A percentile compares a stretch with the other conserved stretches of the same genome.
phyloP scores from a whole-genome alignment of 176 grass and related monocot species.

The Triticum dicoccoides region DNA sequence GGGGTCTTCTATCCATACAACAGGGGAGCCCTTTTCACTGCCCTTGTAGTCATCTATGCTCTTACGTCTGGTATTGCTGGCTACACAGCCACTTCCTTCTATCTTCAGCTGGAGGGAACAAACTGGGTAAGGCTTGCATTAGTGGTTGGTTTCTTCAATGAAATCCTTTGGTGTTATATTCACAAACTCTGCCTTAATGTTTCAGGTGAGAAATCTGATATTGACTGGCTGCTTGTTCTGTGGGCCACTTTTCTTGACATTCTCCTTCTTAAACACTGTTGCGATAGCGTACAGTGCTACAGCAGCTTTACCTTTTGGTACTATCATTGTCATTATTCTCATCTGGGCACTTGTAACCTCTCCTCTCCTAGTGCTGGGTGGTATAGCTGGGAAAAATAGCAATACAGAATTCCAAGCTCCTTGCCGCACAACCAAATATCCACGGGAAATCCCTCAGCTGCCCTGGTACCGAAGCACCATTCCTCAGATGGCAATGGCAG shows the following conservation, averaged over 20 bases:
- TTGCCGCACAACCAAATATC: constrained; percentile 83
- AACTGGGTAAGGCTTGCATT: constrained; percentile 73
- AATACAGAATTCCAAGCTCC: constrained; percentile 82
- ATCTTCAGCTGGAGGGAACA: constrained; percentile 85
- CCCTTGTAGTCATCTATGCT: constrained; percentile 91
- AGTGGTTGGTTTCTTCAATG: constrained; percentile 9
- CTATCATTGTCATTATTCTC: constrained; percentile 89
- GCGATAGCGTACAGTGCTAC: constrained; percentile 89
- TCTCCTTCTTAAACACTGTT: constrained; percentile 93
- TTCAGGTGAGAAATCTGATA: constrained; percentile 93
- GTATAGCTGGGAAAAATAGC: constrained; percentile 93
- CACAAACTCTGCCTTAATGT: constrained; percentile 13
- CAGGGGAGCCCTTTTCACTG: constrained; percentile 90
- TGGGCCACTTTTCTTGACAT: constrained; percentile 88
- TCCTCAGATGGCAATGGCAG: constrained; percentile 96
- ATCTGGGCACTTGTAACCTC: constrained; percentile 94
- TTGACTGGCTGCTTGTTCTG: constrained; percentile 90
- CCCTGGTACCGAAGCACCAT: constrained; percentile 86
- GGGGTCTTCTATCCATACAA: constrained; percentile 97
- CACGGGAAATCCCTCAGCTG: constrained; percentile 85
- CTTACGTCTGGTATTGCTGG: constrained; percentile 95
- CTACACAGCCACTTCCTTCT: constrained; percentile 85
- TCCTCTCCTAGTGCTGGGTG: constrained; percentile 84
- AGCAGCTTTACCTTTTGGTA: constrained; percentile 88
- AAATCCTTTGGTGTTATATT: constrained; percentile 1